phyloP scores from a whole-genome alignment of 1,284 basidiomycete genomes.

The Heterobasidion irregulare region DNA sequence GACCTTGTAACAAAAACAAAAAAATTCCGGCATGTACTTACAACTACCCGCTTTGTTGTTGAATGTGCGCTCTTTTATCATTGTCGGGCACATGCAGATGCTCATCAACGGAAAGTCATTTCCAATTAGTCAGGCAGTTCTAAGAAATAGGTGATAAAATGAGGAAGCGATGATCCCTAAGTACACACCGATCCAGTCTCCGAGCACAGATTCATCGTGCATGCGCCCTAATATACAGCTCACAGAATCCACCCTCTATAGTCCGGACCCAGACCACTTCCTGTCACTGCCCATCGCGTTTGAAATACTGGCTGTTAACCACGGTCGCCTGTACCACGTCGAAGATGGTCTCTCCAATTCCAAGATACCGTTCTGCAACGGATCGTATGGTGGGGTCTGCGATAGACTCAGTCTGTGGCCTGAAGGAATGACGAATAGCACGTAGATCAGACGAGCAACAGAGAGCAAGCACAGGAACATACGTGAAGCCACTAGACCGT shows the following conservation, averaged over 20 bases:
- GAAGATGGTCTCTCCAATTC: slow-evolving; percentile 85
- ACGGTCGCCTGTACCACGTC: slow-evolving; percentile 73
- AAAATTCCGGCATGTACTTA: no score
- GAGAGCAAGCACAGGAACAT: slow-evolving; percentile 26
- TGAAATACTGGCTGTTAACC: slow-evolving; percentile 79
- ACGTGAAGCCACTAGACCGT: slow-evolving; percentile 86
- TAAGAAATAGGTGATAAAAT: background rate
- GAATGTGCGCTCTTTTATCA: no score
- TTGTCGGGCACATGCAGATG: no score
- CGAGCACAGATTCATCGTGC: no score
- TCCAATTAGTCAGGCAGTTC: no score
- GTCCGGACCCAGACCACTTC: no score
- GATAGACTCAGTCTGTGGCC: slow-evolving; percentile 62
- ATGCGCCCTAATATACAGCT: no score
- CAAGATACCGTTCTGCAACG: slow-evolving; percentile 76
- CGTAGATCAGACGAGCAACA: background rate
- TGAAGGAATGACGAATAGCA: slow-evolving; percentile 19
- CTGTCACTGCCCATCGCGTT: slow-evolving; percentile 14
- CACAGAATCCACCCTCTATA: no score
- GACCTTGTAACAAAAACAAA: no score
- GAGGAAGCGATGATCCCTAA: background rate
- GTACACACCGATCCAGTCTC: no score
- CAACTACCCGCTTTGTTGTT: no score
- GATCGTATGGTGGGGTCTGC: slow-evolving; percentile 70
- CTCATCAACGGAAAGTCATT: no score